phyloP scores from a whole-genome alignment of 192 early-diverging fungal species.

The Entrophospora sp. region DNA sequence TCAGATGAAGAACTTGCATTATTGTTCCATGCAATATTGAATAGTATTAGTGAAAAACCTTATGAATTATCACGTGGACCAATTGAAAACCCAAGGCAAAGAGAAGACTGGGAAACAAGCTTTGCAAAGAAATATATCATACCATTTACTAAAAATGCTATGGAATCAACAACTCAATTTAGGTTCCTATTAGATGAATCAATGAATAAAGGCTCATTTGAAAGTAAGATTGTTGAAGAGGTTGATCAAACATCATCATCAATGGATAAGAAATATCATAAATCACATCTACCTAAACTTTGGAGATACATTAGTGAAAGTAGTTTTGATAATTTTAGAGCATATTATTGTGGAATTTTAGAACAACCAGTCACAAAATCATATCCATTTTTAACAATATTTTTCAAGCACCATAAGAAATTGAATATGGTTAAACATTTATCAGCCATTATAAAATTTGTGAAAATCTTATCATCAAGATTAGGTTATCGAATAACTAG shows the following conservation, averaged over 20 bases:
- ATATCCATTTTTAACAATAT: constrained; percentile 8
- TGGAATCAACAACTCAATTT: background rate
- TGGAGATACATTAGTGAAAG: background rate
- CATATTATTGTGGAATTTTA: background rate
- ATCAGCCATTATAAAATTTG: constrained; percentile 12
- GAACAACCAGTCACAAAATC: background rate
- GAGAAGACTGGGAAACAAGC: constrained; percentile 6
- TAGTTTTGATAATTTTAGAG: background rate
- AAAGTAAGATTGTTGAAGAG: background rate
- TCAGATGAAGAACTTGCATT: constrained; percentile 10
- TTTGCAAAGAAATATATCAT: constrained; percentile 1
- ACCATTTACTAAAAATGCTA: background rate
- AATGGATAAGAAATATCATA: background rate
- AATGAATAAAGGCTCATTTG: background rate
- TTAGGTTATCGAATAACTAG: constrained; percentile 6
- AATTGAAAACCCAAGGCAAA: background rate
- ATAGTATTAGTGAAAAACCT: background rate
- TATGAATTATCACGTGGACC: background rate
- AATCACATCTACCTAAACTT: background rate
- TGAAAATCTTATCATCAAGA: background rate
- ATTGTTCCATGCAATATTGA: constrained; percentile 8
- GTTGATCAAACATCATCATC: background rate
- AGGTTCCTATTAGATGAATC: background rate
- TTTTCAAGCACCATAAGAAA: constrained; percentile 11
- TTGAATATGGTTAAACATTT: constrained; percentile 14